A percentile compares a stretch with the other conserved stretches of the same genome.
Conservation (phyloP, 306 rosid genomes). For the Cucumis hystrix region DNA sequence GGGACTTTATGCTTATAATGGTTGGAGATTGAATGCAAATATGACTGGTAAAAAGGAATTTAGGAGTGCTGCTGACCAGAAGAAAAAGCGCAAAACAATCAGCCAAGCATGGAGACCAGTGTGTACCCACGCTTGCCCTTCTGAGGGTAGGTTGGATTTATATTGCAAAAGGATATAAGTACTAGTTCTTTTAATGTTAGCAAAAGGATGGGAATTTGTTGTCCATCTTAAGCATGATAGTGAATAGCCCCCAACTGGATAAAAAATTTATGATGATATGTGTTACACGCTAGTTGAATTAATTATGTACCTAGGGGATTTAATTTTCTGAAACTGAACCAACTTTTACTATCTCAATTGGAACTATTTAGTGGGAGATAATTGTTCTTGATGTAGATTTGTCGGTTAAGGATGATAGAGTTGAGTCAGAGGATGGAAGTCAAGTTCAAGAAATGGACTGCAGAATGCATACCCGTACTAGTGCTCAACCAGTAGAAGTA, state of each 20-base stretch:
- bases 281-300: not conserved
- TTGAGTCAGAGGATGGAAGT: conserved; percentile 22
- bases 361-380: not conserved
- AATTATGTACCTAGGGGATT: not conserved
- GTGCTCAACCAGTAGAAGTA: conserved; percentile 15
- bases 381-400: conserved; percentile 10
- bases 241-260: not conserved
- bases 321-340: not conserved
- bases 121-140: conserved; percentile 29
- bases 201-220: not conserved
- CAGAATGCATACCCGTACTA: conserved; percentile 22
- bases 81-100: conserved; percentile 22
- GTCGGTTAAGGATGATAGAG: conserved; percentile 14
- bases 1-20: conserved; percentile 20
- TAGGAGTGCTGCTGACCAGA: conserved; percentile 12
- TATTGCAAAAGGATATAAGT: not conserved
- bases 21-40: conserved; percentile 27
- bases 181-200: not conserved
- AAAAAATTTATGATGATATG: not conserved
- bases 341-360: not conserved
- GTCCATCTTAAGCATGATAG: not conserved
- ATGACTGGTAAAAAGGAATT: conserved; percentile 42
- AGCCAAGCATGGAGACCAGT: conserved; percentile 54
- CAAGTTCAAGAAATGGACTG: conserved; percentile 22
- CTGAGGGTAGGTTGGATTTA: conserved; percentile 33